phyloP scores from a whole-genome alignment of 257 asterid genomes.

The Osmanthus fragrans region DNA sequence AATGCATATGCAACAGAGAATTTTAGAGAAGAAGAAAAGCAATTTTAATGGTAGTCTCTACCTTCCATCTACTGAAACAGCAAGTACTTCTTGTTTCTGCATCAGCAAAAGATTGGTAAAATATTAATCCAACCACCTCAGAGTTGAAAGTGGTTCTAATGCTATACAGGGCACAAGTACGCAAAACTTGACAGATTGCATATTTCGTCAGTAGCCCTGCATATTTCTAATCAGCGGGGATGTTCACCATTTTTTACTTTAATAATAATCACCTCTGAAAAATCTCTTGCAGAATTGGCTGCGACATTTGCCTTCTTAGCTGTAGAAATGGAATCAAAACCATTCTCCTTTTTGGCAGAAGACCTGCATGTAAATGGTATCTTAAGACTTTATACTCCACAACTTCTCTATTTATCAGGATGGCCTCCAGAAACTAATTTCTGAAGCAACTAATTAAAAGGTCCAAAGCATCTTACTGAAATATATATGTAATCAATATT shows the following conservation, averaged over 20 bases:
- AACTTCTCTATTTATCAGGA: not conserved
- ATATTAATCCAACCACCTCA: constrained; percentile 12
- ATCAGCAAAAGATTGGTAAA: constrained; percentile 12
- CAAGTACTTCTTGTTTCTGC: constrained; percentile 33
- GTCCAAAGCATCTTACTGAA: constrained; percentile 4
- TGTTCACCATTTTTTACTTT: constrained; percentile 11
- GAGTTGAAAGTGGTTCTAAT: not conserved
- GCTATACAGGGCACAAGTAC: not conserved
- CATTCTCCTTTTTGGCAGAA: constrained; percentile 25
- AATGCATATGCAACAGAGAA: constrained; percentile 5
- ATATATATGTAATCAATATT: not conserved
- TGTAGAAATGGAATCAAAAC: constrained; percentile 10
- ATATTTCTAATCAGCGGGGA: constrained; percentile 13
- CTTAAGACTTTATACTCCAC: constrained; percentile 1
- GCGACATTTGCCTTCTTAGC: constrained; percentile 16
- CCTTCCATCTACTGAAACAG: constrained; percentile 35
- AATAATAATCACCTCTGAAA: constrained; percentile 31
- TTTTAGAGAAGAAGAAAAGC: not conserved
- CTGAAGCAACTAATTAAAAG: constrained; percentile 1
- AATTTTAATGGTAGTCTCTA: constrained; percentile 18
- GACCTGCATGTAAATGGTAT: constrained; percentile 35
- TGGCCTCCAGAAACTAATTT: not conserved
- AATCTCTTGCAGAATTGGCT: not conserved
- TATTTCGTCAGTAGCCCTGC: not conserved
- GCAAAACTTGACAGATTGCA: not conserved